Evolutionary conservation across 2,329 filamentous ascomycete species (phyloP), one percentile per base, ranked within the genome.

Genomic region (Penicillium janthinellum): DNA sequence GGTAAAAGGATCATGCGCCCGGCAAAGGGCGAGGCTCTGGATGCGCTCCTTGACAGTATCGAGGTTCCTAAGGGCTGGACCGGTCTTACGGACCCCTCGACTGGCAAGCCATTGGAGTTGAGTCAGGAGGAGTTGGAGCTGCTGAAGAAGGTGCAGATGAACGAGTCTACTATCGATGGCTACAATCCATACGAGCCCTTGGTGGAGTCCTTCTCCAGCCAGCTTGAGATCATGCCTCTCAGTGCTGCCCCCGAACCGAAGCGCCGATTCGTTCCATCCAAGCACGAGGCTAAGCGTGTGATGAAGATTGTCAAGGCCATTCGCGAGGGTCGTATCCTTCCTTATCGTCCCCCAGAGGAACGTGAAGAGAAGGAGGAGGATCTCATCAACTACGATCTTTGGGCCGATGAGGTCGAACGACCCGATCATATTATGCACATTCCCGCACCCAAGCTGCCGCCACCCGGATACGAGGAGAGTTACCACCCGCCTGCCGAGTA

Each of bases 251-350:
- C 95, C 6, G 95, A 99, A 74, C 95, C 95, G 1, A 99, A 99
- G 81, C 86, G 95, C 64, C 88, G 95, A 69, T 99, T 98, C 75
- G 81, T 99, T 10, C 95, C 96, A 6, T 98, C 94, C 49, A 98
- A 97, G 78, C 92, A 99, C 76, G 95, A 99, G 78, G 90, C 91
- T 35, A 97, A 97, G 82, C 87, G 93, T 58, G 87, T 99, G 54
- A 96, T 97, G 87, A 98, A 99, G 81, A 88, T 99, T 70, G 95
- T 98, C 56, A 92, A 91, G 71, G 95, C 95, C 39, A 99, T 99
- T 68, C 88, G 90, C 65, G 94, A 98, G 77, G 95, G 96, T 38
- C 88, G 92, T 52, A 98, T 99, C 67, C 81, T 96, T 70, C 96
- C 96, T 4, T 96, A 96, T 80, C 92, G 88, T 73, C 86, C 92